A percentile compares a stretch with the other conserved stretches of the same genome.
phyloP scores from a whole-genome alignment of 768 basidiomycete genomes.

The Coprinellus micaceus region DNA sequence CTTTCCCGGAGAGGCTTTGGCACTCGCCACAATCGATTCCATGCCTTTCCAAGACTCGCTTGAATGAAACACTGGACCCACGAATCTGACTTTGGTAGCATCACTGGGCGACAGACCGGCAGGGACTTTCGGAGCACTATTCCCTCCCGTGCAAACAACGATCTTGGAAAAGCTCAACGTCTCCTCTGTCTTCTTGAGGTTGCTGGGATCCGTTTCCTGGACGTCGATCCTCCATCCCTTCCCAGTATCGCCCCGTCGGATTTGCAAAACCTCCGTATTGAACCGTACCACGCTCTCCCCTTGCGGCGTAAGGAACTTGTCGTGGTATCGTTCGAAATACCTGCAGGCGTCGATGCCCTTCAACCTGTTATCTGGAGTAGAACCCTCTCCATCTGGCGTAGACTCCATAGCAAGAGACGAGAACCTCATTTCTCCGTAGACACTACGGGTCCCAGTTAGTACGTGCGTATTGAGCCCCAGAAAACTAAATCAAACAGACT shows the following conservation, averaged over 20 bases:
- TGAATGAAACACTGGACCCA: slow-evolving; percentile 50
- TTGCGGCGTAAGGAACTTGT: slow-evolving; percentile 38
- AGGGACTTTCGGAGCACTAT: slow-evolving; percentile 48
- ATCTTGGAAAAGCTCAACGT: slow-evolving; percentile 43
- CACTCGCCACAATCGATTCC: slow-evolving; percentile 34
- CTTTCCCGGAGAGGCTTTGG: slow-evolving; percentile 12
- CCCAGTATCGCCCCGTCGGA: slow-evolving; percentile 29
- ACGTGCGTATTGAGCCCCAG: not conserved
- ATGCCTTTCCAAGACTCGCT: slow-evolving; percentile 39
- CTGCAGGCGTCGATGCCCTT: slow-evolving; percentile 48
- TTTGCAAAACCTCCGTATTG: slow-evolving; percentile 43
- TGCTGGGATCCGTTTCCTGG: slow-evolving; percentile 25
- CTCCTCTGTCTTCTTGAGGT: slow-evolving; percentile 16
- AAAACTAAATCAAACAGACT: slow-evolving; percentile 44
- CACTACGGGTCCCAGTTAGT: slow-evolving; percentile 33
- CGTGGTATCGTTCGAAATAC: slow-evolving; percentile 56
- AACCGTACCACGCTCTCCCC: slow-evolving; percentile 23
- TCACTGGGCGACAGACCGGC: slow-evolving; percentile 30
- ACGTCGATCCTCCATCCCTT: slow-evolving; percentile 47
- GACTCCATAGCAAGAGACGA: slow-evolving; percentile 52
- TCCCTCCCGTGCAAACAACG: slow-evolving; percentile 66
- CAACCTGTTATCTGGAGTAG: slow-evolving; percentile 38
- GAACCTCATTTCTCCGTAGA: slow-evolving; percentile 62
- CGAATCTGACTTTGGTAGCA: slow-evolving; percentile 38
- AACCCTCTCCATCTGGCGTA: slow-evolving; percentile 31